Percentiles rank a stretch among this genome's conserved stretches.
phyloP scores from a whole-genome alignment of 257 asterid species.

The Prunella vulgaris region DNA sequence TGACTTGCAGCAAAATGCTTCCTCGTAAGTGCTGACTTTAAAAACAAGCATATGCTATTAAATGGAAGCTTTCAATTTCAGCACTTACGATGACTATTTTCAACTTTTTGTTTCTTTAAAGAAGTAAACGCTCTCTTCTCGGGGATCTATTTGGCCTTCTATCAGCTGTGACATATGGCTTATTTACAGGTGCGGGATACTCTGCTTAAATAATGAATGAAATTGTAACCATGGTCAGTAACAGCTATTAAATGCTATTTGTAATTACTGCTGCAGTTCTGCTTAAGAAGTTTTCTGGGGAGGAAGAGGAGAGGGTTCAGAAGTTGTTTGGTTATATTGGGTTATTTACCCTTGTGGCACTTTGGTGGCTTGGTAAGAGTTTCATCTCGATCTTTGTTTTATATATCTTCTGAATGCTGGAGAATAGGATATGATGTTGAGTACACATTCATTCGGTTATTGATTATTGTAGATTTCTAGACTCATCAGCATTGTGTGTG shows the following conservation, averaged over 20 bases:
- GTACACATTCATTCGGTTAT: no score
- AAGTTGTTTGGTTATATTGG: constrained; percentile 88
- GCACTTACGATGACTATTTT: constrained; percentile 42
- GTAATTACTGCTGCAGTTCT: constrained; percentile 48
- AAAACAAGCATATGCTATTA: not conserved
- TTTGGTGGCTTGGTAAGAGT: constrained; percentile 92
- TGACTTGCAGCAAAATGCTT: constrained; percentile 48
- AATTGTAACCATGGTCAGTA: not conserved
- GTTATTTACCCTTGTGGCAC: constrained; percentile 66
- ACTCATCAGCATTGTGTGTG: not conserved
- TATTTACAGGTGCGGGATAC: constrained; percentile 66
- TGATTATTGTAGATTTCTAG: not conserved
- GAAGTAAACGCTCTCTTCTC: constrained; percentile 60
- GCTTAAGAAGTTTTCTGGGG: constrained; percentile 82
- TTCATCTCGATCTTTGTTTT: not conserved
- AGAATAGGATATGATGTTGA: not conserved
- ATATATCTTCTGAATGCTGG: not conserved
- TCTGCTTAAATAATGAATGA: constrained; percentile 5
- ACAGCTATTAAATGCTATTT: constrained; percentile 7
- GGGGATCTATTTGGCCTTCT: constrained; percentile 91
- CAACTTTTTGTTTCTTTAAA: constrained; percentile 43
- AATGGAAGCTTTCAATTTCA: constrained; percentile 4
- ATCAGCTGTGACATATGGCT: constrained; percentile 76
- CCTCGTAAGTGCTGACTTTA: constrained; percentile 42
- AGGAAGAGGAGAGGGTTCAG: constrained; percentile 79